Base-by-base conservation (phyloP, 148 eudicot genomes). In the Vaccinium vitisidaea region DNA sequence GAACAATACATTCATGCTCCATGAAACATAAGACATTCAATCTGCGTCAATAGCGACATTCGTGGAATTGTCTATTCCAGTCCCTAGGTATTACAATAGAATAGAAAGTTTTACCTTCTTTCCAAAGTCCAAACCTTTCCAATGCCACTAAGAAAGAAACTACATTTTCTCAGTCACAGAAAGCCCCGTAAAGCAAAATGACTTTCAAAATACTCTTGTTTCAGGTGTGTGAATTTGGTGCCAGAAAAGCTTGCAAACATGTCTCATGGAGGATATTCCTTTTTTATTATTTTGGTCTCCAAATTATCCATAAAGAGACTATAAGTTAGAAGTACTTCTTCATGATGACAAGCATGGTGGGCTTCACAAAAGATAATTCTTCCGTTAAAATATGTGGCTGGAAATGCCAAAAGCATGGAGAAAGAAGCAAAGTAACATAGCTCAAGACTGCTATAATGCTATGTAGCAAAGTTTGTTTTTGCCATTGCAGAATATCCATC, bases 121-220 rank as follows among this genome's bases (percentile, higher is more conserved):
- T 61, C 69, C 69, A 21, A 61, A 25, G 39, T 53, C 25, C 43
- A 79, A 79, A 46, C 75, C 39, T 18, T 63, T 46, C 21, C 56
- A 81, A 11, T 25, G 39, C 39, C 25, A 10, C 81, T 27, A 54
- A 8, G 63, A 46, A 78, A 53, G 59, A 54, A 78, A 78, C 30
- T 54, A 52, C 4, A 11, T n/a, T 53, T 25, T 6, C 55, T 13
- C 1, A 76, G 50, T 23, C 18, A 0, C 80, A 23, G 58, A 77
- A 10, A 32, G 10, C 14, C 27, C 25, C 58, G 39, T 14, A 77
- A 76, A 77, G 39, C 80, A 50, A 77, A 77, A 77, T 77, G 80
- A 50, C 9, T 5, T 50, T 1, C 49, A 52, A 77, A 5, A 77
- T 77, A 77, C 39, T 23, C 23, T 2, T 73, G 5, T 3, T 52